Base-by-base conservation (phyloP, 2,329 filamentous ascomycete species). In the Alternaria gaisen region DNA sequence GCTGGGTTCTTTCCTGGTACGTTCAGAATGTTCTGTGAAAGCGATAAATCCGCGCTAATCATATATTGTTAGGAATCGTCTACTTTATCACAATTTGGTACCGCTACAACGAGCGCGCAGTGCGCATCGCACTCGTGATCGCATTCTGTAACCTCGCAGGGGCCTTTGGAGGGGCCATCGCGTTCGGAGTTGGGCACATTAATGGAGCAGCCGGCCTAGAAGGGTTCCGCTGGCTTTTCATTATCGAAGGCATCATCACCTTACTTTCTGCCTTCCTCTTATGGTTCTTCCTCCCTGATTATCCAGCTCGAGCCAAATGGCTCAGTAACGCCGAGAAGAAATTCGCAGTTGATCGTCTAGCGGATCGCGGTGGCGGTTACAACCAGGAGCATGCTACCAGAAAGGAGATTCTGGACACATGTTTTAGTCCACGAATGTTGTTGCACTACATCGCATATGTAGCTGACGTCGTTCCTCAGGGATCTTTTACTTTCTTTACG, bases 81-180 rank as follows among this genome's bases (percentile, higher is more conserved):
- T 86, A 84, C 71, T 83, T 86, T 54, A 79, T 87, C 20, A 86
- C 84, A 9, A 85, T 86, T 66, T 85, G 85, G 79, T 87, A 86
- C 67, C 82, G 83, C 24, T 79, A 81, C 6, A 81, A 84, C 6
- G 86, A 88, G 70, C 80, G 85, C 30, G 84, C 83, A 3, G 83
- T 86, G 70, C 85, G 87, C 8, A 84, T 91, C 69, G 83, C 85
- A 0, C 78, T 5, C 26, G 36, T 56, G 14, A 51, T 56, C 5
- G 53, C 53, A 12, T 56, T 56, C 16, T 56, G 53, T 36, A 86
- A 86, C 71, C 83, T 83, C 63, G 84, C 79, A 57, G 83, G 82
- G 5, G 83, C 83, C 1, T 86, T 86, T 66, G 84, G 84, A 7
- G 85, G 84, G 3, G 80, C 84, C 9, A 81, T 81, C 69, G 87